These are phyloP conservation scores for Vishniacozyma victoriae DNA, from an alignment of 768 basidiomycete genomes.

Conservation along the genomic window DNA sequence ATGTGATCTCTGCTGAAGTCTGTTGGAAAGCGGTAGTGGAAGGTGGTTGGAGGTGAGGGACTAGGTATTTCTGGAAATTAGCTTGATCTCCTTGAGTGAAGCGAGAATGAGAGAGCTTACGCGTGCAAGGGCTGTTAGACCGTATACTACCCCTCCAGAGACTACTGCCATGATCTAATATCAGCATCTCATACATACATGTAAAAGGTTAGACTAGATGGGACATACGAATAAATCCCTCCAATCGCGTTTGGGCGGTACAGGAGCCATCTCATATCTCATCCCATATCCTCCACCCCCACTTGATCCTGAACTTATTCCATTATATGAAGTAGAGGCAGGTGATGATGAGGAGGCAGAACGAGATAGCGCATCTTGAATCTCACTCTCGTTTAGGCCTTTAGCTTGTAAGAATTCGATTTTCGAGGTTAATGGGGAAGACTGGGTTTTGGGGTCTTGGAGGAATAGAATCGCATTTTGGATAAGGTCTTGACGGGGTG, in stretches of 20 bases:
- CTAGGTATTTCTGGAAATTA: constrained; percentile 67
- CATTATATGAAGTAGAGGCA: constrained; percentile 6
- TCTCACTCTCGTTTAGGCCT: constrained; percentile 74
- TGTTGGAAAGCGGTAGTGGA: constrained; percentile 79
- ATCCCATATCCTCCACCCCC: constrained; percentile 13
- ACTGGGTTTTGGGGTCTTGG: constrained; percentile 74
- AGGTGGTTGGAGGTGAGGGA: constrained; percentile 86
- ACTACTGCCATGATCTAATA: constrained; percentile 82
- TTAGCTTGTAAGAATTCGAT: constrained; percentile 94
- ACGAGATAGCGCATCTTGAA: constrained; percentile 65
- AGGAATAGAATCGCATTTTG: constrained; percentile 79
- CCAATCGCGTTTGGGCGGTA: constrained; percentile 74
- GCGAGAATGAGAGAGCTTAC: constrained; percentile 49
- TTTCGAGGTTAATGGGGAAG: constrained; percentile 72
- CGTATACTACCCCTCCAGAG: constrained; percentile 77
- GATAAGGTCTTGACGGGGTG: constrained; percentile 55
- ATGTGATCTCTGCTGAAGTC: constrained; percentile 73
- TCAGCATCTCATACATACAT: constrained; percentile 8
- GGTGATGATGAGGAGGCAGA: background rate
- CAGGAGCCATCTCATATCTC: constrained; percentile 44
- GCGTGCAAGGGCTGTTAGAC: constrained; percentile 70
- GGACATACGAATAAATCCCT: constrained; percentile 85
- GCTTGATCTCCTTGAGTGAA: background rate
- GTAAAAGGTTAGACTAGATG: background rate
- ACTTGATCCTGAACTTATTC: background rate